phyloP scores from a whole-genome alignment of 805 yeast genomes.

The Kluyveromyces nonfermentans region DNA sequence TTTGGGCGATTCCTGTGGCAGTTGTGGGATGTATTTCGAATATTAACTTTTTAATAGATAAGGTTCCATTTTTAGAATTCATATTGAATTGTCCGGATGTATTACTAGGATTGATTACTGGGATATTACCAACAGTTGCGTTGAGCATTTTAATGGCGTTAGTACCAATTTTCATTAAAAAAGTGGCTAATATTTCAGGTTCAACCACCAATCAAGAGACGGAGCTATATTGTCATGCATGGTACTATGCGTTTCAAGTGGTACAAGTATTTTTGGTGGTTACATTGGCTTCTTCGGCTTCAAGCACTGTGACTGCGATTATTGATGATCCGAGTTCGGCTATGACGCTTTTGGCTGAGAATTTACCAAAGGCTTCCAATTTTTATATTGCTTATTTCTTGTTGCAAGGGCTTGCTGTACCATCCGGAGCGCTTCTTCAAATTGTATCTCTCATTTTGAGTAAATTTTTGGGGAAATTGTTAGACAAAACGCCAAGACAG shows the following conservation, averaged over 20 bases:
- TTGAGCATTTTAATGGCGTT: constrained; percentile 77
- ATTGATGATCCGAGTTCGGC: constrained; percentile 58
- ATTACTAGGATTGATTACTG: constrained; percentile 77
- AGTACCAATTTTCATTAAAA: constrained; percentile 75
- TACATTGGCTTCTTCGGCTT: constrained; percentile 74
- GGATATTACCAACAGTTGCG: constrained; percentile 74
- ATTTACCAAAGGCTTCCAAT: constrained; percentile 84
- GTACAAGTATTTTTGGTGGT: constrained; percentile 81
- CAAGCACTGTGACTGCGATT: constrained; percentile 65
- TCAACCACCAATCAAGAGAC: constrained; percentile 58
- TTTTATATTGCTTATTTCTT: constrained; percentile 79
- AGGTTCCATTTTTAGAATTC: constrained; percentile 66
- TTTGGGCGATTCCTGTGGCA: constrained; percentile 98
- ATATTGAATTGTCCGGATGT: constrained; percentile 61
- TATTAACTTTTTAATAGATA: constrained; percentile 60
- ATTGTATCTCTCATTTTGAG: constrained; percentile 63
- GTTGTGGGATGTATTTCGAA: constrained; percentile 92
- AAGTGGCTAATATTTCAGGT: constrained; percentile 69
- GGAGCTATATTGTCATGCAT: constrained; percentile 75
- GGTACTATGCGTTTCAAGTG: constrained; percentile 87
- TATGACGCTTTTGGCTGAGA: constrained; percentile 61
- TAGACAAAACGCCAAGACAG: constrained; percentile 86
- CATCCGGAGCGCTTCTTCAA: constrained; percentile 72
- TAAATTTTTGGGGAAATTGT: constrained; percentile 55
- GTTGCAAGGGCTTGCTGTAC: constrained; percentile 69